Base-by-base conservation (phyloP, 2,329 filamentous ascomycete genomes). In the Exophiala spinifera region DNA sequence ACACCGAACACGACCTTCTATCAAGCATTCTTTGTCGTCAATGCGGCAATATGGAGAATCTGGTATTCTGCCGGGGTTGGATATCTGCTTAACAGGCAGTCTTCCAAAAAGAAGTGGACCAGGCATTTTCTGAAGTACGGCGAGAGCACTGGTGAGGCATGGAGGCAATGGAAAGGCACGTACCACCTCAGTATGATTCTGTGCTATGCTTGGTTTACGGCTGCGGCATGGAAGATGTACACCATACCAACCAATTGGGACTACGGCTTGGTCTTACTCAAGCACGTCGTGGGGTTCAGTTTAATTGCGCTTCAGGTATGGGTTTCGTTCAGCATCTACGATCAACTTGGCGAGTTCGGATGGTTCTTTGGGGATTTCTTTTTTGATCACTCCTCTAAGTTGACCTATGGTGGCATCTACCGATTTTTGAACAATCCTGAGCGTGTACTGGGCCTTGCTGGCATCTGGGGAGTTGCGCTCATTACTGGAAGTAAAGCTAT, bases 291-390 rank as follows among this genome's bases (percentile, higher is more conserved):
- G 31, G 94, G 94, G 40, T 78, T 81, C 46, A 83, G 88, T 49
- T 77, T 97, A 60, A 84, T 97, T 55, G 85, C 87, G 10, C 79
- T 99, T 47, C 94, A 99, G 67, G 73, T 95, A 15, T 99, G 94
- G 94, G 96, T 91, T 1, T 87, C 90, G 1, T 78, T 88, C 61
- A 96, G 91, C 70, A 91, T 97, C 63, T 95, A 97, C 70, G 91
- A 96, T 47, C 95, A 90, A 1, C 83, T 99, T 0, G 94, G 94
- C 53, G 94, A 99, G 67, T 99, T 97, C 66, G 94, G 94, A 64
- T 99, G 92, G 92, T 97, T 97, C 77, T 97, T 91, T 67, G 94
- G 94, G 15, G 94, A 99, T 69, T 99, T 97, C 77, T 97, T 99
- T 79, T 96, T 94, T 68, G 90, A 96, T 58, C 87, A 89, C 43